Evolutionary conservation across 495 filamentous ascomycete genomes (phyloP).

Genomic region (Lindgomyces ingoldianus): DNA sequence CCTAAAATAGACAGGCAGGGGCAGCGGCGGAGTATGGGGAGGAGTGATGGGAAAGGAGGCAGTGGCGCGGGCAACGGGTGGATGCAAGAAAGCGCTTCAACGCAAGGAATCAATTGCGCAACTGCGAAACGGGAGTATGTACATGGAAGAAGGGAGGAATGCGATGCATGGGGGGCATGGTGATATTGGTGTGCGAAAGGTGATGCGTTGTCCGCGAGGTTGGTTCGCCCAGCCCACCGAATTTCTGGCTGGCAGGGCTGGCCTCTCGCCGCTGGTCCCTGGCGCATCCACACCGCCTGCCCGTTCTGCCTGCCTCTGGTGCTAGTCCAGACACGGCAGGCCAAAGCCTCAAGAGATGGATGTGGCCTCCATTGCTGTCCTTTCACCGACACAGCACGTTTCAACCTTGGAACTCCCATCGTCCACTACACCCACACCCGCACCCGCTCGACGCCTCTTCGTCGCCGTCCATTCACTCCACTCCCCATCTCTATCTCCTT

Average conservation of each 20-base stretch:
- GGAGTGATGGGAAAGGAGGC: slow-evolving; percentile 9
- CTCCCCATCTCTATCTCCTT: neutral
- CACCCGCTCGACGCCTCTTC: neutral
- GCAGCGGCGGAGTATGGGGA: slow-evolving; percentile 15
- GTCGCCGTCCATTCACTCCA: neutral
- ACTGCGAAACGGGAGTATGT: neutral
- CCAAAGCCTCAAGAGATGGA: neutral
- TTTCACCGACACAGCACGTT: neutral
- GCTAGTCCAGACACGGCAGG: neutral
- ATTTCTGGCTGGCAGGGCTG: neutral
- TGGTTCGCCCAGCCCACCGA: neutral
- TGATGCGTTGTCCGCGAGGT: slow-evolving; percentile 8
- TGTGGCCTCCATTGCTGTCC: neutral
- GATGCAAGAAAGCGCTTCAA: neutral
- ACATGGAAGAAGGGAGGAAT: neutral
- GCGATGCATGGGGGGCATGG: neutral
- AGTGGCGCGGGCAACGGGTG: neutral
- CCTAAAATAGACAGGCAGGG: slow-evolving; percentile 8
- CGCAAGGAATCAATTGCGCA: slow-evolving; percentile 3
- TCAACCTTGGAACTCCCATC: neutral
- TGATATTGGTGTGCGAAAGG: neutral
- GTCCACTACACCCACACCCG: neutral
- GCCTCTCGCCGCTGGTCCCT: neutral
- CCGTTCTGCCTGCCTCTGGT: neutral
- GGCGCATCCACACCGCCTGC: neutral